Evolutionary conservation across 164 flowering plant genomes (phyloP), one percentile per base, ranked within the genome.

Genomic region (Piper betle): DNA sequence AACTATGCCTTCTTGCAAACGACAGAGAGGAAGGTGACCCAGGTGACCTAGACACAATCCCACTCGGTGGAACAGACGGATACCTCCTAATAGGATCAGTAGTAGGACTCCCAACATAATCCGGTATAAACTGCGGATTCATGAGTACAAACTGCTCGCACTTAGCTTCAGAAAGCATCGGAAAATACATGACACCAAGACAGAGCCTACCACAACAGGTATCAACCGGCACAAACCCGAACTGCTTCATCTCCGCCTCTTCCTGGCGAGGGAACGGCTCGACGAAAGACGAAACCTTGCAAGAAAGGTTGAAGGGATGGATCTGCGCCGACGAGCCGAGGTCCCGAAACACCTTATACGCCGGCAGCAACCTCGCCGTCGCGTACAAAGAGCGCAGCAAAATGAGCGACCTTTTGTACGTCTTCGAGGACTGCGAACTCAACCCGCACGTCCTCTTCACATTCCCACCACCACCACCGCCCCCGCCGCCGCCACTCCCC

Each of bases 71-170:
- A 65, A 81, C 76, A 60, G 85, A 81, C 39, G 96, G 86, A 59
- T 87, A 75, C 69, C 87, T 81, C 74, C 71, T 86, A 10, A 86
- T 71, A 7, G 88, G 89, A 48, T 90, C 84, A 2, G 96, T 85
- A 64, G 83, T 69, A 53, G 96, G 98, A 69, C 97, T 93, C n/a
- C 98, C 97, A 66, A 93, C 97, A 81, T 93, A 93, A 69, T 90
- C 92, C 18, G 81, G 66, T 42, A 93, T 90, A 60, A 93, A 75
- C 43, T 79, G 80, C 0, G 96, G 91, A 17, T 92, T 77, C 68
- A 86, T 74, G 11, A 94, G 89, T 3, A 84, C 81, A 7, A 84
- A 77, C 19, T 86, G 76, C 39, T 60, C 91, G 6, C 74, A 77
- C 61, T 70, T 81, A 59, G 87, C 50, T 66, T 86, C 91, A 20